Evolutionary conservation across 2,329 filamentous ascomycete genomes (phyloP).

Genomic region (Diaporthe sp.): DNA sequence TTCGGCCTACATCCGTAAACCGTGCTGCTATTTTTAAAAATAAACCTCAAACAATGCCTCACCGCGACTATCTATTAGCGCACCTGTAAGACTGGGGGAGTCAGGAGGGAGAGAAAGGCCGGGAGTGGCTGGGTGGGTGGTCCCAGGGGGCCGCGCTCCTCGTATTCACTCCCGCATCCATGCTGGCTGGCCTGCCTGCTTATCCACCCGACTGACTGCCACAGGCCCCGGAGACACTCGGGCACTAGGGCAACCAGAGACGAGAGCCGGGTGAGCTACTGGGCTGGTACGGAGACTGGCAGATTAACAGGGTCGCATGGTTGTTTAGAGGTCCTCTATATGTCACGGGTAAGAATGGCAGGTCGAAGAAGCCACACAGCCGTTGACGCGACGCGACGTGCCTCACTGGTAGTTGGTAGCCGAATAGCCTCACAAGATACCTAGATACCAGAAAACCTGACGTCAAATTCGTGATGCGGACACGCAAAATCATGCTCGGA

Average conservation of each 20-base stretch:
- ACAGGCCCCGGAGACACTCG: conserved; percentile 1
- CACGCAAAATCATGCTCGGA: background rate
- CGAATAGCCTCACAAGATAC: background rate
- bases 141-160: conserved; percentile 19
- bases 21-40: conserved; percentile 31
- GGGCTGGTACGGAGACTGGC: background rate
- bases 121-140: conserved; percentile 26
- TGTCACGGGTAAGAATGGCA: background rate
- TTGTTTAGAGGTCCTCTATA: background rate
- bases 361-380: background rate
- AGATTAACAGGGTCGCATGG: background rate
- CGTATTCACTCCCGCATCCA: conserved; percentile 33
- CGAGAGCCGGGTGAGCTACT: background rate
- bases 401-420: background rate
- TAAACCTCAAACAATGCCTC: conserved; percentile 19
- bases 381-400: background rate
- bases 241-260: background rate
- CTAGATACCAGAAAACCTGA: background rate
- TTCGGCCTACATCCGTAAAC: conserved; percentile 25
- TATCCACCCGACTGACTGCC: conserved; percentile 23
- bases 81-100: conserved; percentile 20
- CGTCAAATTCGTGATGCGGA: background rate
- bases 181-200: conserved; percentile 6
- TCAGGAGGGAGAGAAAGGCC: conserved; percentile 1
- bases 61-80: conserved; percentile 25